Percentiles rank a stretch among this genome's conserved stretches.
Conservation (phyloP, 2,329 filamentous ascomycete species). For the Colletotrichum aenigma region DNA sequence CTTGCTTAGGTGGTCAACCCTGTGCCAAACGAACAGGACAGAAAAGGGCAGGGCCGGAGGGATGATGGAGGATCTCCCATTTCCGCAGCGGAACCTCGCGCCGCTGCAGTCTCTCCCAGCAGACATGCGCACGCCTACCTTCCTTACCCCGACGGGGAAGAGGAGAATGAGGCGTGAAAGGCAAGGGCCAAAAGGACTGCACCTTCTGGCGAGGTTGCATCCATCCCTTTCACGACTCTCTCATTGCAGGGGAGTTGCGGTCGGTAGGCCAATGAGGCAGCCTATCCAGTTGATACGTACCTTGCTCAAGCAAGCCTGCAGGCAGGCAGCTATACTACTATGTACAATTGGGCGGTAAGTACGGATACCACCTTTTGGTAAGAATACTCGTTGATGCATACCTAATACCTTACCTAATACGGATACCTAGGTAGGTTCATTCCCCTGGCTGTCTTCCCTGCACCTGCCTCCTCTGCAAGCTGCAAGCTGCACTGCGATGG, state of each 20-base stretch:
- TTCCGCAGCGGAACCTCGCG: background rate
- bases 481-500: background rate
- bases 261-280: background rate
- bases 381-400: too few species aligned
- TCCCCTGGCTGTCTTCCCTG: background rate
- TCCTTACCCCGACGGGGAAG: background rate
- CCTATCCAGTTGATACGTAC: background rate
- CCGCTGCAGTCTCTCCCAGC: background rate
- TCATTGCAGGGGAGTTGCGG: background rate
- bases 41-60: too few species aligned
- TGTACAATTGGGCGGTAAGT: background rate
- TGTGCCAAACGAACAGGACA: background rate
- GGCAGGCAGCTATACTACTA: background rate
- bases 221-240: background rate
- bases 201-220: background rate
- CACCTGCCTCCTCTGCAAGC: background rate
- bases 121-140: background rate
- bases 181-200: background rate
- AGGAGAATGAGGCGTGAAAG: background rate
- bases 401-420: too few species aligned
- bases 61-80: background rate
- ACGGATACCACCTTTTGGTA: too few species aligned
- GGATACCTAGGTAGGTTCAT: background rate
- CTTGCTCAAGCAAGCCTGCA: background rate
- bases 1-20: background rate